phyloP scores from a whole-genome alignment of 1,284 basidiomycete genomes.

The Cutaneotrichosporon arboriforme region DNA sequence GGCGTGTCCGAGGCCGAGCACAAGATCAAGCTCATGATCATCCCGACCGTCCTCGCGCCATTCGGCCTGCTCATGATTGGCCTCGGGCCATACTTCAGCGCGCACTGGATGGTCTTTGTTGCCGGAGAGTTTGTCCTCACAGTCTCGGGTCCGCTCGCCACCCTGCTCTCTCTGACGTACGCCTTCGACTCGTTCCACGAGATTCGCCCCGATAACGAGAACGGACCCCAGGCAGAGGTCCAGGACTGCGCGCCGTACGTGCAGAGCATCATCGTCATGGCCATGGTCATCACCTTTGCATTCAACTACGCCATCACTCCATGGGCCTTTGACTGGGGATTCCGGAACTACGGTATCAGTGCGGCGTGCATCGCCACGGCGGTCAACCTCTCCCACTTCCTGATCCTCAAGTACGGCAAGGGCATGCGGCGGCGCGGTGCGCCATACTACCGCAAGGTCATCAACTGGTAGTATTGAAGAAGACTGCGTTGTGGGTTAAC shows the following conservation, averaged over 20 bases:
- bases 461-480: slow-evolving; percentile 12
- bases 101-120: slow-evolving; percentile 28
- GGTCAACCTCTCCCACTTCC: slow-evolving; percentile 10
- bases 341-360: slow-evolving; percentile 17
- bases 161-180: slow-evolving; percentile 18
- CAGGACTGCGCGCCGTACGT: slow-evolving; percentile 18
- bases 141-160: slow-evolving; percentile 20
- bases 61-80: slow-evolving; percentile 25
- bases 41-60: slow-evolving; percentile 14
- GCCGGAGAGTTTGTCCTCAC: slow-evolving; percentile 21
- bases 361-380: slow-evolving; percentile 6
- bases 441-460: slow-evolving; percentile 12
- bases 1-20: slow-evolving; percentile 24
- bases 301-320: slow-evolving; percentile 21
- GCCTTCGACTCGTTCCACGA: slow-evolving; percentile 17
- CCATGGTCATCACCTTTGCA: slow-evolving; percentile 14
- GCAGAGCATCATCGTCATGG: slow-evolving; percentile 18
- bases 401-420: slow-evolving; percentile 16
- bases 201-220: slow-evolving; percentile 5
- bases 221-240: slow-evolving; percentile 15
- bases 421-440: slow-evolving; percentile 8
- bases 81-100: slow-evolving; percentile 19
- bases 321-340: slow-evolving; percentile 22
- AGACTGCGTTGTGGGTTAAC: not conserved
- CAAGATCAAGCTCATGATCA: slow-evolving; percentile 17